Percentiles rank a stretch among this genome's conserved stretches.
These are phyloP conservation scores for Aspergillus sp. DNA, from an alignment of 2,329 filamentous ascomycete genomes.

Conservation along the genomic window DNA sequence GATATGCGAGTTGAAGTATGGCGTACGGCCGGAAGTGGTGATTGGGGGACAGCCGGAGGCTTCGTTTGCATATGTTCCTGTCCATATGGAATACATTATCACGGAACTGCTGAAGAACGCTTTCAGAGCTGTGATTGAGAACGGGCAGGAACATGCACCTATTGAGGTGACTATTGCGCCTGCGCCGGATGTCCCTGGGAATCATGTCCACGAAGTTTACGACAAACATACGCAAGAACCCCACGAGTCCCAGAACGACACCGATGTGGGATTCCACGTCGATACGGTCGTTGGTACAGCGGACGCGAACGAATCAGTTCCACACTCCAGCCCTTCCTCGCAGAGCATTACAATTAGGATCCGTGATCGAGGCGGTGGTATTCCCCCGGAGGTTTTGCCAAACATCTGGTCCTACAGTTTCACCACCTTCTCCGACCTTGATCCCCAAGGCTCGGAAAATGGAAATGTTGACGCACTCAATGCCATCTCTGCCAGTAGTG, in stretches of 20 bases:
- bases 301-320: constrained; percentile 27
- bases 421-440: constrained; percentile 78
- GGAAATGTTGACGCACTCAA: constrained; percentile 62
- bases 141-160: constrained; percentile 68
- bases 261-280: constrained; percentile 26
- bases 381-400: constrained; percentile 71
- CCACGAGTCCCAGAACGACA: constrained; percentile 7
- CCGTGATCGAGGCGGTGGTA: constrained; percentile 89
- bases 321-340: constrained; percentile 39
- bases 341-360: constrained; percentile 93
- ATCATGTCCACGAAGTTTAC: constrained; percentile 37
- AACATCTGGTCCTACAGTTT: constrained; percentile 98
- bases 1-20: constrained; percentile 94
- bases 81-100: constrained; percentile 94
- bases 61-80: constrained; percentile 88
- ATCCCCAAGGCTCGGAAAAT: constrained; percentile 44
- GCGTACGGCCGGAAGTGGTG: constrained; percentile 69
- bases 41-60: constrained; percentile 82
- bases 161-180: constrained; percentile 88
- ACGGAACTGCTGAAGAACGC: constrained; percentile 96
- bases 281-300: constrained; percentile 21
- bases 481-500: constrained; percentile 64
- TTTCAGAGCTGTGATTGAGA: constrained; percentile 87
- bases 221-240: background rate
- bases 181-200: constrained; percentile 46